Conservation (phyloP, 78 protist genomes). For the Thecamonas trahens region DNA sequence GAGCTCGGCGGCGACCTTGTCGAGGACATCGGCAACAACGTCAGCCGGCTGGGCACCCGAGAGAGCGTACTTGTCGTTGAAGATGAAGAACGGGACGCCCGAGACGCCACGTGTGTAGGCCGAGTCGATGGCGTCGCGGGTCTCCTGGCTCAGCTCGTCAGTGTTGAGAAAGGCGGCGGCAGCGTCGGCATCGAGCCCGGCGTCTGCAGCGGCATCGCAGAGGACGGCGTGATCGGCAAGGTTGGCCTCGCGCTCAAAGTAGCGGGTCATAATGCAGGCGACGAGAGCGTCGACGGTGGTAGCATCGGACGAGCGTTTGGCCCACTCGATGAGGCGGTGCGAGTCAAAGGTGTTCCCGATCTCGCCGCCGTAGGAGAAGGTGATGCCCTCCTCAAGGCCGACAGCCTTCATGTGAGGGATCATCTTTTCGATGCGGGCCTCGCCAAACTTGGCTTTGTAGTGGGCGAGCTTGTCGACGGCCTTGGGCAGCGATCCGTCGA, state of each 20-base stretch:
- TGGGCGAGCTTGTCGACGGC: not conserved
- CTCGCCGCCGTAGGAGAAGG: not conserved
- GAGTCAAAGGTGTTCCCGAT: conserved; percentile 4
- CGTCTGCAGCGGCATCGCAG: not conserved
- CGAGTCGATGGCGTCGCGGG: not conserved
- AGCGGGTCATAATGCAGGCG: not conserved
- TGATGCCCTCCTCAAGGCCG: not conserved
- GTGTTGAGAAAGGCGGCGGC: not conserved
- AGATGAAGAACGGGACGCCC: conserved; percentile 2
- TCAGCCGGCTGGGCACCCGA: too few relatives aligned
- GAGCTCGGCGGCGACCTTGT: too few relatives aligned
- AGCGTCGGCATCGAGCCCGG: not conserved
- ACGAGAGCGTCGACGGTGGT: not conserved
- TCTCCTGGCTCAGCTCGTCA: not conserved
- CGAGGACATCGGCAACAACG: too few relatives aligned
- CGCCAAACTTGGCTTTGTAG: not conserved
- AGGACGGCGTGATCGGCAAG: not conserved
- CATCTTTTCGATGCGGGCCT: not conserved
- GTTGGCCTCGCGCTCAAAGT: conserved; percentile 1
- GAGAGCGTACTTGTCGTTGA: not conserved
- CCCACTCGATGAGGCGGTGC: not conserved
- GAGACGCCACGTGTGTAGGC: not conserved
- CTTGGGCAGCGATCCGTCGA: not conserved
- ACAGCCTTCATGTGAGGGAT: not conserved
- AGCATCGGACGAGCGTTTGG: too few relatives aligned